Evolutionary conservation across 495 filamentous ascomycete species (phyloP), one percentile per base, ranked within the genome.

Genomic region (Penicillium taxi): DNA sequence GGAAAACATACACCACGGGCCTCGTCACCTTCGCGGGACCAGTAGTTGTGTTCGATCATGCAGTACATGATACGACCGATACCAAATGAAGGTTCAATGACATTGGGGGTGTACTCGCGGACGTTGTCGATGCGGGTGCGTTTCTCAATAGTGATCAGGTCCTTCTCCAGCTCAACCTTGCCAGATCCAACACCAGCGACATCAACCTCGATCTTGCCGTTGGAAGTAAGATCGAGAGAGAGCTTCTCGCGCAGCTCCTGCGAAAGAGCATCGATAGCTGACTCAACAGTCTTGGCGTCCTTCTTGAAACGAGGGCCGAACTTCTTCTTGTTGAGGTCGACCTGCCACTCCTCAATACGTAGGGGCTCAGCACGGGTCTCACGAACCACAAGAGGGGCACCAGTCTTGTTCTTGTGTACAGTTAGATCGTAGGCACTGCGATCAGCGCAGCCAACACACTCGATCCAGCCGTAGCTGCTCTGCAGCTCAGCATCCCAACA

Each of bases 31-130:
- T 71, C 64, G 29, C 81, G 72, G 20, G 71, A 76, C 84, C 82
- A 90, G 69, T 82, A 88, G 46, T 69, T 71, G 56, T 90, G 84
- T 63, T 90, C 84, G 35, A 86, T 76, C 48, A 87, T 59, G 45
- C 75, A 75, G 66, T 86, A 87, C 32, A 89, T 55, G 24, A 88
- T 86, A 32, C 84, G 73, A 32, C 84, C 84, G 45, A 90, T 85
- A 61, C 84, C 83, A 51, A 90, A 90, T 6, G 84, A 87, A 1
- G 84, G 84, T 63, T 90, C 83, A 39, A 90, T 87, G 18, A 90
- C 82, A 45, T 86, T 87, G 18, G 84, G 84, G 1, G 77, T 86
- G 63, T 82, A 88, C 54, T 87, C 82, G 41, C 84, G 69, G 39
- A 75, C 63, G 50, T 84, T 75, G 58, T 84, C 80, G 14, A 77